These are phyloP conservation scores for Backusella liffmaniae DNA, from an alignment of 192 early-diverging fungal genomes.

Conservation along the genomic window DNA sequence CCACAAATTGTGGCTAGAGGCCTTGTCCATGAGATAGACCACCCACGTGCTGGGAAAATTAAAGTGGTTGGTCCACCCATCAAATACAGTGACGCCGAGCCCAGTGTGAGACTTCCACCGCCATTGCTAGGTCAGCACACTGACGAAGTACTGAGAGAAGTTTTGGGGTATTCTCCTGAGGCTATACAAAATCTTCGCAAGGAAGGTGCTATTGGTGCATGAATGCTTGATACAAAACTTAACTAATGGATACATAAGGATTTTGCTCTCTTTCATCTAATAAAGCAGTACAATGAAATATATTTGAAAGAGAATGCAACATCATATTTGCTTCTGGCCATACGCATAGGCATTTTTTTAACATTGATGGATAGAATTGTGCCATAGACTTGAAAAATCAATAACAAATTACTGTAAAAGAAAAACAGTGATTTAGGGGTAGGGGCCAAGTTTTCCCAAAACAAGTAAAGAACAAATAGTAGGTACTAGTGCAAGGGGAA, in stretches of 20 bases:
- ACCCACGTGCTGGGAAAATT: slow-evolving; percentile 77
- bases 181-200: slow-evolving; percentile 49
- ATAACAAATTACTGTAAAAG: no score
- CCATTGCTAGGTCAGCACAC: slow-evolving; percentile 89
- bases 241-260: neutral
- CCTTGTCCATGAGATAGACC: slow-evolving; percentile 80
- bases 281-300: no score
- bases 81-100: slow-evolving; percentile 67
- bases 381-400: no score
- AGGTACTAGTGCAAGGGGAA: no score
- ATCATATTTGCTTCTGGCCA: no score
- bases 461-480: no score
- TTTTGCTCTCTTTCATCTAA: no score
- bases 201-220: slow-evolving; percentile 37
- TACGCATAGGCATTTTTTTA: no score
- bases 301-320: no score
- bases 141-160: slow-evolving; percentile 59
- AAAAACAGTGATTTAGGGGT: no score
- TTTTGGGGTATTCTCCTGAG: slow-evolving; percentile 62
- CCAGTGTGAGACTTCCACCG: slow-evolving; percentile 72
- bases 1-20: slow-evolving; percentile 65
- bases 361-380: no score
- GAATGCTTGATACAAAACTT: neutral
- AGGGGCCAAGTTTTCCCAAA: no score
- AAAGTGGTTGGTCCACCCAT: slow-evolving; percentile 74